Conservation (phyloP, 208 protist species). For the Acanthamoeba lenticulata region DNA sequence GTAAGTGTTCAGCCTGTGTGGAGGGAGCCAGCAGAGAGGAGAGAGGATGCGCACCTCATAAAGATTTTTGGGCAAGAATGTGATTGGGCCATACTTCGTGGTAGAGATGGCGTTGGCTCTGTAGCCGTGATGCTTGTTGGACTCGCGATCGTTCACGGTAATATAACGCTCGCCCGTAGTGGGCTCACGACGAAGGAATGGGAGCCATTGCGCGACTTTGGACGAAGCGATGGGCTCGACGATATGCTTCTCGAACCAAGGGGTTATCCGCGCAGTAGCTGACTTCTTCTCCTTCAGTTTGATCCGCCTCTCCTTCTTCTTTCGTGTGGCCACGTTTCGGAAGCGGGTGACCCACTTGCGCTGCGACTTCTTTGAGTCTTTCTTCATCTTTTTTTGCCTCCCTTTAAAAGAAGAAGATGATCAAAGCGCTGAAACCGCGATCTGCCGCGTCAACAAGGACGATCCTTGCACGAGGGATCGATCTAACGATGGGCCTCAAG, state of each 20-base stretch:
- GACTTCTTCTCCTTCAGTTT: slow-evolving; percentile 56
- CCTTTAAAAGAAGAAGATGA: not conserved
- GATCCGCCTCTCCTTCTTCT: slow-evolving; percentile 54
- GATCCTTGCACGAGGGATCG: too few relatives aligned
- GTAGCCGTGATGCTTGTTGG: slow-evolving; percentile 1
- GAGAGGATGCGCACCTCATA: slow-evolving; percentile 91
- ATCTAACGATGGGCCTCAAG: too few relatives aligned
- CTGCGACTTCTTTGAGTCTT: not conserved
- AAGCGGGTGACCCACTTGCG: slow-evolving; percentile 62
- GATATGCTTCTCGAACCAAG: slow-evolving; percentile 33
- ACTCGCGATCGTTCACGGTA: not conserved
- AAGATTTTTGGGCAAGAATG: slow-evolving; percentile 95
- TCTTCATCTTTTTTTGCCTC: not conserved
- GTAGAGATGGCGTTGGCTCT: slow-evolving; percentile 91
- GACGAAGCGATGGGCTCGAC: not conserved
- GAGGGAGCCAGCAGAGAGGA: not conserved
- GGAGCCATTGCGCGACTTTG: not conserved
- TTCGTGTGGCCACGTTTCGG: not conserved
- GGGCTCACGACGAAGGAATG: slow-evolving; percentile 36
- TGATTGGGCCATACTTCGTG: slow-evolving; percentile 94
- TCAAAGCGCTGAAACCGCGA: not conserved
- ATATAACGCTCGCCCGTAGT: slow-evolving; percentile 1
- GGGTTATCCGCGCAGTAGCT: not conserved
- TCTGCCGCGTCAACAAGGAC: too few relatives aligned
- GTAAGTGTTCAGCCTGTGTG: not conserved